phyloP scores from a whole-genome alignment of 2,329 filamentous ascomycete genomes.

The Parafenestella ontariensis region DNA sequence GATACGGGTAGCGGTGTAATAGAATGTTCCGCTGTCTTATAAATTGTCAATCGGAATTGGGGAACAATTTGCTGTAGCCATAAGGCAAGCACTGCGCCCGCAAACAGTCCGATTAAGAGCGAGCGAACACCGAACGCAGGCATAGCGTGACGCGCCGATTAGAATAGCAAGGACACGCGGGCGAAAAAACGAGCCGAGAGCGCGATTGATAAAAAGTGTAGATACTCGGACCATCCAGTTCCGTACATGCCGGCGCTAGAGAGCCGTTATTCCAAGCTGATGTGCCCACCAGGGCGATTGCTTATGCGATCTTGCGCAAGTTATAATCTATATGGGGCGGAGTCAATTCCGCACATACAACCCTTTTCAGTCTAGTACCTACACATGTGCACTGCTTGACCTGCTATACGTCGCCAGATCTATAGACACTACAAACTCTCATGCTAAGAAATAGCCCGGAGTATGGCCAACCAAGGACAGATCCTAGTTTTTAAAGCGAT shows the following conservation, averaged over 20 bases:
- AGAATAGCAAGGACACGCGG: conserved; percentile 6
- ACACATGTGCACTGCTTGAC: no score
- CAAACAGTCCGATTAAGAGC: conserved; percentile 31
- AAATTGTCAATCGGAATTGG: conserved; percentile 24
- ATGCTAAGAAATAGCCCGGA: background rate
- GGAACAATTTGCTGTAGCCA: conserved; percentile 30
- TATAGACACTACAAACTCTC: background rate
- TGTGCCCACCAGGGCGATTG: no score
- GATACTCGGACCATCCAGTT: background rate
- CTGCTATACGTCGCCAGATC: background rate
- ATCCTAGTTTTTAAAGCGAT: no score
- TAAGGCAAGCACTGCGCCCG: conserved; percentile 36
- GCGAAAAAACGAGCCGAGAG: background rate
- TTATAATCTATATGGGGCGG: no score
- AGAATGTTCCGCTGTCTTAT: conserved; percentile 1
- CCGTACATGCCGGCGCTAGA: background rate
- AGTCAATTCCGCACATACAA: background rate
- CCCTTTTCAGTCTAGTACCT: no score
- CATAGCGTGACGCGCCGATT: conserved; percentile 23
- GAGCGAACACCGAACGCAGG: conserved; percentile 20
- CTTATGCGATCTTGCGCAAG: no score
- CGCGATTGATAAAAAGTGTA: background rate
- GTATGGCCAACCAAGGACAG: background rate
- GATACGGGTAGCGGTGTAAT: conserved; percentile 18
- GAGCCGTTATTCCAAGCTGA: background rate